These are phyloP conservation scores for Macrophomina tecta DNA, from an alignment of 2,329 filamentous ascomycete genomes.

Conservation along the genomic window DNA sequence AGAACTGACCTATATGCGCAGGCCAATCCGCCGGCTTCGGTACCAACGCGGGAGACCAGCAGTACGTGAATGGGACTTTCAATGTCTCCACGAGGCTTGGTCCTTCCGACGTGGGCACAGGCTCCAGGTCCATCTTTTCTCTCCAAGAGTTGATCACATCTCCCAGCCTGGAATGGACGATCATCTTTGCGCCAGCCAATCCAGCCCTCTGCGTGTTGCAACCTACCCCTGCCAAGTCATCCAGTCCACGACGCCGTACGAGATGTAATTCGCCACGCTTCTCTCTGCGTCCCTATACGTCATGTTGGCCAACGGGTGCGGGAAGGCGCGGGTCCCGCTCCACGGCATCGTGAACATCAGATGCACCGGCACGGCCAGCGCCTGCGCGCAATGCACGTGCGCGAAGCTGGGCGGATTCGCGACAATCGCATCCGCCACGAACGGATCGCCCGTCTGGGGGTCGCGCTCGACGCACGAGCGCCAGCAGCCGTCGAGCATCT, in stretches of 20 bases:
- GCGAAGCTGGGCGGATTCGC: conserved; percentile 34
- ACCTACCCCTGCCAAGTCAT: conserved; percentile 58
- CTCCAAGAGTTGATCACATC: conserved; percentile 55
- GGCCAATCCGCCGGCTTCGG: conserved; percentile 52
- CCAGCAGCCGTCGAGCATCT: conserved; percentile 43
- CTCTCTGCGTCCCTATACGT: conserved; percentile 43
- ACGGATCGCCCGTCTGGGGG: conserved; percentile 17
- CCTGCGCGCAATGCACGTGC: conserved; percentile 33
- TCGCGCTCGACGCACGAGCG: conserved; percentile 32
- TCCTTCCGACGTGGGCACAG: conserved; percentile 51
- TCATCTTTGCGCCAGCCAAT: conserved; percentile 36
- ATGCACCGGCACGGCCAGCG: conserved; percentile 31
- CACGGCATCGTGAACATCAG: conserved; percentile 55
- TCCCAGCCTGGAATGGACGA: conserved; percentile 39
- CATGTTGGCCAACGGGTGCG: conserved; percentile 59
- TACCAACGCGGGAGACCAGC: conserved; percentile 52
- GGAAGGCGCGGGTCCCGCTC: conserved; percentile 52
- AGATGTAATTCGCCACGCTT: conserved; percentile 50
- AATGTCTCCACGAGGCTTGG: conserved; percentile 45
- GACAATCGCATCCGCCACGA: conserved; percentile 32
- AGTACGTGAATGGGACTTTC: conserved; percentile 53
- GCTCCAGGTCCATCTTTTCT: conserved; percentile 47
- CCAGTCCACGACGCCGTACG: conserved; percentile 55
- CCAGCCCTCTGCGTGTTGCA: background rate
- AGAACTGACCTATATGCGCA: conserved; percentile 43